Evolutionary conservation across 1,284 basidiomycete species (phyloP).

Genomic region (Cerioporus squamosus): DNA sequence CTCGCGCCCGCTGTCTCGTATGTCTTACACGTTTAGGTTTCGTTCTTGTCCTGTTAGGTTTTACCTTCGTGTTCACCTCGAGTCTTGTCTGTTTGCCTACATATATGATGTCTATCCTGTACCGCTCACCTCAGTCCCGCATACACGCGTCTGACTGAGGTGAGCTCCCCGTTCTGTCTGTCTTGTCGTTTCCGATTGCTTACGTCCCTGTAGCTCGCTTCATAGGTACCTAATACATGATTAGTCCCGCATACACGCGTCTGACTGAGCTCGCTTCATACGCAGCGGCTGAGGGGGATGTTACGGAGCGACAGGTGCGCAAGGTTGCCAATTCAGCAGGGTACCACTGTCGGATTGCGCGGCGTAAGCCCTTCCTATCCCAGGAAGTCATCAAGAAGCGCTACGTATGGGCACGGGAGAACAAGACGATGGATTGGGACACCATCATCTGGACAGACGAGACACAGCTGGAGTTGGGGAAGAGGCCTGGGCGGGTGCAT

Average conservation of each 20-base stretch:
- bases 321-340: not conserved
- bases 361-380: not conserved
- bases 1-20: too few species aligned
- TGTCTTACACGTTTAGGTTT: too few species aligned
- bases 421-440: not conserved
- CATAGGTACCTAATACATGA: too few species aligned
- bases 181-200: too few species aligned
- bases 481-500: not conserved
- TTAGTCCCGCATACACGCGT: too few species aligned
- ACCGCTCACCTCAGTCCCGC: not conserved
- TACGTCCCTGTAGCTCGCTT: too few species aligned
- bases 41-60: too few species aligned
- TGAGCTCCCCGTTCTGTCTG: too few species aligned
- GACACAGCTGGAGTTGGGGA: not conserved
- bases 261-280: too few species aligned
- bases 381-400: not conserved
- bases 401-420: not conserved
- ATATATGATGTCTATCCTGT: not conserved
- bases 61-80: too few species aligned
- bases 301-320: not conserved
- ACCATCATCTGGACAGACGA: not conserved
- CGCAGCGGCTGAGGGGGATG: not conserved
- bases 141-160: too few species aligned
- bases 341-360: not conserved
- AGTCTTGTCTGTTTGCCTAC: too few species aligned